These are phyloP conservation scores for Schizosaccharomyces cryophilus DNA, from an alignment of 805 yeast genomes.

Conservation along the genomic window DNA sequence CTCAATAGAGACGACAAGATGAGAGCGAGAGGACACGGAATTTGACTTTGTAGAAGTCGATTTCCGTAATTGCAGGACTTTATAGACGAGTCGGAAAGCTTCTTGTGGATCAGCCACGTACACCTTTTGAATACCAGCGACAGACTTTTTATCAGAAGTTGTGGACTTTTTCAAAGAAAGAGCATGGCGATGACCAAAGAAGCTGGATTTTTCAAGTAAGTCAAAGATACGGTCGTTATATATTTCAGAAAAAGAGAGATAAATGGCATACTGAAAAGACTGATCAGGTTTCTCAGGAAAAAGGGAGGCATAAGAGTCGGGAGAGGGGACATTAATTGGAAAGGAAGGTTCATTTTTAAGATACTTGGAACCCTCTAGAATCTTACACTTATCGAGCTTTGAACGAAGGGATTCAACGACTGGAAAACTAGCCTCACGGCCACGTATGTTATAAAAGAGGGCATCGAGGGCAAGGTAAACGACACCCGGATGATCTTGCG, in stretches of 20 bases:
- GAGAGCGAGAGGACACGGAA: not conserved
- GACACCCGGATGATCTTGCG: not conserved
- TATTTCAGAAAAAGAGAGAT: not conserved
- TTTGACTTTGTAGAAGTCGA: not conserved
- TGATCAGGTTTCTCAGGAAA: not conserved
- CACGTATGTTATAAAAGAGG: not conserved
- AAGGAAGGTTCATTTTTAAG: not conserved
- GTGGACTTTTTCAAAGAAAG: not conserved
- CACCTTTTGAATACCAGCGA: not conserved
- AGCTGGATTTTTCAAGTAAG: not conserved
- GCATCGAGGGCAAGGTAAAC: constrained; percentile 1
- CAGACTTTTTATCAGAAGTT: not conserved
- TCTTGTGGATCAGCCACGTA: not conserved
- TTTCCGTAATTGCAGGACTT: not conserved
- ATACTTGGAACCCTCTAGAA: not conserved
- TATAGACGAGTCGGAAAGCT: not conserved
- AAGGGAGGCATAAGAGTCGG: not conserved
- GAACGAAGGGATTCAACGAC: not conserved
- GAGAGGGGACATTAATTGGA: not conserved
- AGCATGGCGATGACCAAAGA: not conserved
- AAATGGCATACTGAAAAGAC: not conserved
- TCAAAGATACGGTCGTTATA: not conserved
- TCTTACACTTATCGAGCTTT: not conserved
- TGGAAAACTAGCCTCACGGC: not conserved
- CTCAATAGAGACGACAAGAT: not conserved